Base-by-base conservation (phyloP, 441 rosid species). In the Metrosideros polymorpha region DNA sequence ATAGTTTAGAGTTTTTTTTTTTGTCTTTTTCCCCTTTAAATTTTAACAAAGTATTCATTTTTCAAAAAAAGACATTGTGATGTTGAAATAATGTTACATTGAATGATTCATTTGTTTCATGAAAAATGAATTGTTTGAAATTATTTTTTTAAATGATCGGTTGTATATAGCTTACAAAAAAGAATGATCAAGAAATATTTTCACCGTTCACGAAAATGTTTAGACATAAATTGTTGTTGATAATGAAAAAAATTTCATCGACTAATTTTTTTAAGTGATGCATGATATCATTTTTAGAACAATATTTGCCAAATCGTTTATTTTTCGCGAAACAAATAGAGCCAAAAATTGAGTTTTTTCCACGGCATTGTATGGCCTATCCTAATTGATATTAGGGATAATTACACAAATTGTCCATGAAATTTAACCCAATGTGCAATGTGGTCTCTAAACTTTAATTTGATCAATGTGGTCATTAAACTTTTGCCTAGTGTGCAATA, bases 171-270 rank as follows among this genome's bases (percentile, higher is more conserved):
- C 27, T 22, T 71, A 0, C 12, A 1, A 66, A 63, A 66, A 66
- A 0, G 1, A 66, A 35, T 0, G 0, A 35, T 18, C 1, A 0
- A 19, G 1, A 1, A 35, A 5, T 35, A 35, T 19, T 71, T 39
- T 71, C 4, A 22, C 39, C 0, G 1, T 6, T 39, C 8, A 2
- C 1, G 4, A 71, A 22, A 22, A 39, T 3, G 0, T 71, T 9
- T 35, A 39, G 0, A 22, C 14, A 71, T 5, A 22, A 22, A 22
- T 71, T 35, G 18, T 71, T 10, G 0, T 71, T 39, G 3, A 5
- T 35, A 71, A 71, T 71, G 0, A 35, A 35, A 39, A 12, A 1
- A 1, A 9, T 9, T 10, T 71, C 9, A 10, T 39, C 7, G 7
- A 35, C 6, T 35, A 39, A 71, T 6, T 35, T 17, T 61, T 35